phyloP scores from a whole-genome alignment of 2,329 filamentous ascomycete genomes.

The Alternaria triticimaculans region DNA sequence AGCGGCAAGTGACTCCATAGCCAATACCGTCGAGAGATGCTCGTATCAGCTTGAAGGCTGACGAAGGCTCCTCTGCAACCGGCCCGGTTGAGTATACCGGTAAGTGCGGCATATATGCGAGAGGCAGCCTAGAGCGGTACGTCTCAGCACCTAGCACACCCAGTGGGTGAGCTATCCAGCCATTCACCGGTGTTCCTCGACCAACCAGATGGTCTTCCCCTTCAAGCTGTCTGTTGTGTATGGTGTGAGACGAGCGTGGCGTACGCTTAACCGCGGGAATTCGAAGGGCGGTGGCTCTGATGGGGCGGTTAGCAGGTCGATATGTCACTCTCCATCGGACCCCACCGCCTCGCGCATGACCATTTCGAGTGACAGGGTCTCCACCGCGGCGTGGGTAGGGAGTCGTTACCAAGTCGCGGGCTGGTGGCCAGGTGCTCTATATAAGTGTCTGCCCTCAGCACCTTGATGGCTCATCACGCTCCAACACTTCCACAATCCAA shows the following conservation, averaged over 20 bases:
- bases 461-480: slow-evolving; percentile 31
- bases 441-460: slow-evolving; percentile 24
- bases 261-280: not conserved
- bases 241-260: not conserved
- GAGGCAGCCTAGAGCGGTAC: slow-evolving; percentile 7
- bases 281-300: not conserved
- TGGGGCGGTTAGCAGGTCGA: not conserved
- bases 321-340: slow-evolving; percentile 11
- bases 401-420: not conserved
- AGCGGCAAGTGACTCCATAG: not conserved
- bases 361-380: not conserved
- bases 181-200: not conserved
- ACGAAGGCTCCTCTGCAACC: not conserved
- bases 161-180: not conserved
- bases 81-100: not conserved
- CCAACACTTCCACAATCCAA: slow-evolving; percentile 3
- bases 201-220: not conserved
- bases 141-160: not conserved
- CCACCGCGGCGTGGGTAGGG: not conserved
- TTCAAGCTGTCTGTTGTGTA: not conserved
- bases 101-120: slow-evolving; percentile 8
- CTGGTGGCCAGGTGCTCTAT: slow-evolving; percentile 12
- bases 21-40: not conserved
- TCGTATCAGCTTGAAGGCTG: not conserved
- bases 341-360: slow-evolving; percentile 11